Base-by-base conservation (phyloP, 345 rosid species). In the Acer campestre region DNA sequence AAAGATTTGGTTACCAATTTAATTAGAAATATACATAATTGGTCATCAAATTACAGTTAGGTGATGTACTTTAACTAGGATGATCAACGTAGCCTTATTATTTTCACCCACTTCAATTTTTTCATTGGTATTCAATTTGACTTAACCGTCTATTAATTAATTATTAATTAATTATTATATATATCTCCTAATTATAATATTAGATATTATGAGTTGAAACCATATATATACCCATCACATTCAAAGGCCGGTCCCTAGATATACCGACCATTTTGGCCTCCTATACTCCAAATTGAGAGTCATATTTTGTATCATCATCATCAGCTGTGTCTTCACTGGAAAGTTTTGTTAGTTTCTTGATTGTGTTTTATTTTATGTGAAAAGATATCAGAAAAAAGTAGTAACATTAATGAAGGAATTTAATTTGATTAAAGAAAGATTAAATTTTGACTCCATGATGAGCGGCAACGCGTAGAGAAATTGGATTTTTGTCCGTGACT, bases 21-120 rank as follows among this genome's bases (percentile, higher is more conserved):
- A 35, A 35, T 35, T 35, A 25, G 73, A 35, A 56, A 74, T 77
- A 29, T 42, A 42, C 10, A 42, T 68, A 67, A 78, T 76, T 78
- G 80, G 80, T 48, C 48, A 74, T 73, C 49, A 62, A 66, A 76
- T 75, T 53, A 53, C 49, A 68, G 53, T 77, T 75, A 73, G 77
- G 81, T 81, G 16, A 53, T 80, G 66, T 72, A 75, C 20, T 66
- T 74, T 10, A 72, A 51, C 76, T 68, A 68, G 67, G 78, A 74
- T 31, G 48, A 78, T 56, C 64, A 75, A 55, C 22, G 49, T 80
- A n/a, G 78, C 65, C 63, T 78, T 77, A 73, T 68, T 58, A 58
- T 80, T 83, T 76, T 76, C 82, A 85, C 86, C 86, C 48, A 85
- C 86, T 75, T 75, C 75, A 76, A 12, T 49, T 77, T 48, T 51